Percentiles rank a stretch among this genome's conserved stretches.
Conservation (phyloP, 2,329 filamentous ascomycete genomes). For the Arthrobotrys sinensis region DNA sequence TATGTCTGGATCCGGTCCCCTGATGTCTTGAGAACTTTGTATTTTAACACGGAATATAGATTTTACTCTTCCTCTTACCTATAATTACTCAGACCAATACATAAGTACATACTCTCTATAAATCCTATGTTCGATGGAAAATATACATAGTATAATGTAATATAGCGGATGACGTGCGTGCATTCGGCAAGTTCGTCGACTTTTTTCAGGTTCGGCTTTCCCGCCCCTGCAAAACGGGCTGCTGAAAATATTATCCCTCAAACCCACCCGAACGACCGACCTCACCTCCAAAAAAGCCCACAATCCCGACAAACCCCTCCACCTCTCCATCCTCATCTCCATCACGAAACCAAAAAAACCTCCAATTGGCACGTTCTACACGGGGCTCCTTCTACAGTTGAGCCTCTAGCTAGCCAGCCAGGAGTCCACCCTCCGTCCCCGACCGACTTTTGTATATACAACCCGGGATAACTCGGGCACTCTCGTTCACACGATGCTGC, state of each 20-base stretch:
- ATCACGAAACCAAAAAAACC: slow-evolving; percentile 10
- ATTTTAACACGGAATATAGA: slow-evolving; percentile 39
- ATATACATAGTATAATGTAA: too few species aligned
- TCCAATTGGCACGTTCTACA: slow-evolving; percentile 12
- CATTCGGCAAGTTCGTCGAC: slow-evolving; percentile 30
- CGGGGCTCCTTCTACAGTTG: slow-evolving; percentile 20
- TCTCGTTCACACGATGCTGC: slow-evolving; percentile 50
- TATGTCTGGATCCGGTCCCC: background rate
- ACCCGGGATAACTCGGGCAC: background rate
- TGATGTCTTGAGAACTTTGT: slow-evolving; percentile 13
- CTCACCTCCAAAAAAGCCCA: slow-evolving; percentile 6
- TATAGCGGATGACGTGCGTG: slow-evolving; percentile 35
- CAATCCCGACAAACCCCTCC: slow-evolving; percentile 10
- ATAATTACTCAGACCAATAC: too few species aligned
- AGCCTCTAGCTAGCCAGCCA: background rate
- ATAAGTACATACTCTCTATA: too few species aligned
- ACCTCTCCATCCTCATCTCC: slow-evolving; percentile 20
- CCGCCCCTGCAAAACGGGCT: slow-evolving; percentile 11
- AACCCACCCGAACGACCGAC: slow-evolving; percentile 29
- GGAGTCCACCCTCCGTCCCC: slow-evolving; percentile 2
- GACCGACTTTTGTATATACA: slow-evolving; percentile 17
- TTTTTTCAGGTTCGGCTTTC: slow-evolving; percentile 15
- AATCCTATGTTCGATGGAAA: too few species aligned
- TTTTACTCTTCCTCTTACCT: slow-evolving; percentile 5
- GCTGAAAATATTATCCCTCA: slow-evolving; percentile 60